Conservation (phyloP, 257 asterid species). For the Henckelia pumila region DNA sequence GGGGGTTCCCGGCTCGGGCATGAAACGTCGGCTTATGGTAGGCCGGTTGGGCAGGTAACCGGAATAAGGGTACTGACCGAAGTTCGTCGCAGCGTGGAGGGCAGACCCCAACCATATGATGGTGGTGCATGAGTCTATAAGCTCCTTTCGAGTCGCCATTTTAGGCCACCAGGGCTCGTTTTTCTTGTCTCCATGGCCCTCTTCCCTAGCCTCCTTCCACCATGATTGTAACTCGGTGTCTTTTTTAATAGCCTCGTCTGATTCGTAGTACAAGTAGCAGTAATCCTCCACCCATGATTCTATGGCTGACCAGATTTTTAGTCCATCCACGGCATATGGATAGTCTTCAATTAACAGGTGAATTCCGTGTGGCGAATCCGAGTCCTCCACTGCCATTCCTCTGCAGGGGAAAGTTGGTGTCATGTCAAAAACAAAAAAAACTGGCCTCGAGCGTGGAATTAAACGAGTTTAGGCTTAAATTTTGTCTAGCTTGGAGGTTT, state of each 20-base stretch:
- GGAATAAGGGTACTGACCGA: constrained; percentile 66
- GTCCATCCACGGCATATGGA: constrained; percentile 82
- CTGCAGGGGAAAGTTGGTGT: constrained; percentile 37
- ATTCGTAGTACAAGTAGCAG: constrained; percentile 57
- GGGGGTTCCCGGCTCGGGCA: constrained; percentile 51
- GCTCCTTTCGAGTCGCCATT: constrained; percentile 54
- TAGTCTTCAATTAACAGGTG: constrained; percentile 66
- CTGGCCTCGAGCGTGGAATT: too few species aligned
- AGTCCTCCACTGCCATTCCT: constrained; percentile 62
- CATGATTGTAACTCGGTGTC: constrained; percentile 69
- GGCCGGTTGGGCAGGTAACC: constrained; percentile 75
- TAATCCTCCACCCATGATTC: constrained; percentile 65
- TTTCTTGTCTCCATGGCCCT: constrained; percentile 72
- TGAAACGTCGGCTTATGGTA: constrained; percentile 57
- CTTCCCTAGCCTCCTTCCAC: constrained; percentile 73
- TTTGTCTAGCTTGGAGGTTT: too few species aligned
- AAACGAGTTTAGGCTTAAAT: too few species aligned
- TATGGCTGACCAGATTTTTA: constrained; percentile 79
- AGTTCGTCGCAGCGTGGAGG: constrained; percentile 71
- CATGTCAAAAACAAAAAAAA: too few species aligned
- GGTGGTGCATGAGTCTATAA: constrained; percentile 58
- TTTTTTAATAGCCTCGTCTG: constrained; percentile 36
- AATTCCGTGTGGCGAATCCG: constrained; percentile 52
- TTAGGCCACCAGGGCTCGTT: constrained; percentile 75
- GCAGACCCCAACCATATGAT: constrained; percentile 80